Conservation (phyloP, 176 grass and related monocot genomes). For the Thinopyrum elongatum region DNA sequence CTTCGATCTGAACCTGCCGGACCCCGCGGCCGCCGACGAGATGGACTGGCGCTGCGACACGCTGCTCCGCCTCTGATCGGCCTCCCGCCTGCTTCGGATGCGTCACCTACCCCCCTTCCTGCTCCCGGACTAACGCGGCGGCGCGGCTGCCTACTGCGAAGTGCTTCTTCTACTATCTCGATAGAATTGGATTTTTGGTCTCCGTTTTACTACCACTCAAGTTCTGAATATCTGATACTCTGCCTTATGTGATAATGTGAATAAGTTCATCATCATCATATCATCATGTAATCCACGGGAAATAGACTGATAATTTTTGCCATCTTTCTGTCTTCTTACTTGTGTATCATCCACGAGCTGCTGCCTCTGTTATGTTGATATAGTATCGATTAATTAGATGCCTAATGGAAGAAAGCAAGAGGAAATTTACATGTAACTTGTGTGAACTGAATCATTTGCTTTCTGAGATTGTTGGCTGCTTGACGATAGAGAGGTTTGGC, state of each 20-base stretch:
- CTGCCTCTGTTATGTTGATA: background rate
- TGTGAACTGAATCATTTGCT: background rate
- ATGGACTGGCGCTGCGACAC: constrained; percentile 69
- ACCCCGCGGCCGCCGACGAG: constrained; percentile 43
- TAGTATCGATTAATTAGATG: background rate
- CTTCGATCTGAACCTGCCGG: constrained; percentile 77
- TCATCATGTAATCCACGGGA: constrained; percentile 32
- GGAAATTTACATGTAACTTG: constrained; percentile 13
- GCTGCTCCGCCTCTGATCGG: constrained; percentile 47
- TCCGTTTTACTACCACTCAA: constrained; percentile 20
- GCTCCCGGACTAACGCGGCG: background rate
- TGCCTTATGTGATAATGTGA: constrained; percentile 40
- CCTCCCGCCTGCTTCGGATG: background rate
- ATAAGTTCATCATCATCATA: constrained; percentile 24
- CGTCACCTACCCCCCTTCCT: background rate
- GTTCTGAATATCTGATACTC: constrained; percentile 32
- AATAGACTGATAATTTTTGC: background rate
- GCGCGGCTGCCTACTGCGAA: constrained; percentile 2
- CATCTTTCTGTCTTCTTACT: background rate
- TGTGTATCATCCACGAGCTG: background rate
- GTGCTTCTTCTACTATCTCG: constrained; percentile 1
- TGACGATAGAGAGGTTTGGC: background rate
- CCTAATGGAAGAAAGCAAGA: constrained; percentile 24
- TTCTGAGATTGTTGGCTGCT: background rate
- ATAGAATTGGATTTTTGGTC: constrained; percentile 34